Evolutionary conservation across 2,329 filamentous ascomycete genomes (phyloP).

Genomic region (Fonsecaea monophora): DNA sequence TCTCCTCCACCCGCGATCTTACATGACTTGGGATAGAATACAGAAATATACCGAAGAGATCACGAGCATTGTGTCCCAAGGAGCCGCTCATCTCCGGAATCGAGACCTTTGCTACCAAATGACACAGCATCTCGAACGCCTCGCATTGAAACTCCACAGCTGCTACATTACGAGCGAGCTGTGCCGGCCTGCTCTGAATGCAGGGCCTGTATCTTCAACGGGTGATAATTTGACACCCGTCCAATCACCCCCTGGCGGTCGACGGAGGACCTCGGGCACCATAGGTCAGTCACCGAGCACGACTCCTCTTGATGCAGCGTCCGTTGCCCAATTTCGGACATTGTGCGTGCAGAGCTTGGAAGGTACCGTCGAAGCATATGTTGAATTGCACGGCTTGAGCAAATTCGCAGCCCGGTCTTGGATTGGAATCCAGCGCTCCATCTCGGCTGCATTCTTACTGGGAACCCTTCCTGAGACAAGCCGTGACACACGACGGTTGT

Average conservation of each 20-base stretch:
- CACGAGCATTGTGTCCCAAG: constrained; percentile 63
- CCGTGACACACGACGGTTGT: constrained; percentile 49
- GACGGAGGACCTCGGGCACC: constrained; percentile 28
- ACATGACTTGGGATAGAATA: constrained; percentile 62
- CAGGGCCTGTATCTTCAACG: constrained; percentile 42
- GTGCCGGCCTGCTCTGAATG: constrained; percentile 66
- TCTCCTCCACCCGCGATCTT: constrained; percentile 60
- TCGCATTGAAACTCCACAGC: constrained; percentile 66
- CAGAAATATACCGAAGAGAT: constrained; percentile 64
- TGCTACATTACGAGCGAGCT: constrained; percentile 69
- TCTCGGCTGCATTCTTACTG: constrained; percentile 56
- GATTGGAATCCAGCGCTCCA: constrained; percentile 56
- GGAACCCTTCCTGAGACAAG: constrained; percentile 55
- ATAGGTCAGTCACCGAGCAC: constrained; percentile 27
- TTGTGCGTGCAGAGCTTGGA: constrained; percentile 64
- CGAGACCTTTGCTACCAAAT: constrained; percentile 50
- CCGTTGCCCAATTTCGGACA: constrained; percentile 51
- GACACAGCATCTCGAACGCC: constrained; percentile 64
- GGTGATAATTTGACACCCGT: constrained; percentile 25
- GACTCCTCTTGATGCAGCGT: constrained; percentile 26
- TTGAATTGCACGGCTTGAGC: constrained; percentile 59
- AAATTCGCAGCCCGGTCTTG: constrained; percentile 54
- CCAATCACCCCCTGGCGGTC: constrained; percentile 33
- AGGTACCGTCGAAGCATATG: constrained; percentile 65
- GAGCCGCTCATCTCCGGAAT: constrained; percentile 64